phyloP scores from a whole-genome alignment of 2,329 filamentous ascomycete species.

The Epichloe elymi region DNA sequence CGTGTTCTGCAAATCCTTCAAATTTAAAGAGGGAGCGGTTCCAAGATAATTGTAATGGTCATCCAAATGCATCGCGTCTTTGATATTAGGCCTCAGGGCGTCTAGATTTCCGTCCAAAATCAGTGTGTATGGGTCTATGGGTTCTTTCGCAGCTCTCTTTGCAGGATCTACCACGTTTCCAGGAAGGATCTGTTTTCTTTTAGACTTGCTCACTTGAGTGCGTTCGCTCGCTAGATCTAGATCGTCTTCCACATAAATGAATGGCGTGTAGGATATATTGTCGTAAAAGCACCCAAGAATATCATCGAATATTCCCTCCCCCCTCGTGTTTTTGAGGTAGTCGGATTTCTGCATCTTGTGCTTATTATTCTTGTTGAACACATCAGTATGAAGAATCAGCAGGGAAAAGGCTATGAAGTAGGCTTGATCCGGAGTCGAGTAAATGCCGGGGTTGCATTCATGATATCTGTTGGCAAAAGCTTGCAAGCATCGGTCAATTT shows the following conservation, averaged over 20 bases:
- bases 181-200: slow-evolving; percentile 57
- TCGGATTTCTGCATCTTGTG: slow-evolving; percentile 95
- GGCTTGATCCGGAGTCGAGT: slow-evolving; percentile 80
- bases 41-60: slow-evolving; percentile 85
- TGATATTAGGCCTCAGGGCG: slow-evolving; percentile 67
- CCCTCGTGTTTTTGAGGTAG: slow-evolving; percentile 88
- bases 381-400: slow-evolving; percentile 89
- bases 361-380: slow-evolving; percentile 99
- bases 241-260: slow-evolving; percentile 94
- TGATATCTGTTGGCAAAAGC: slow-evolving; percentile 94
- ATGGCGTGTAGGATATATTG: slow-evolving; percentile 95
- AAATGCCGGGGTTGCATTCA: slow-evolving; percentile 96
- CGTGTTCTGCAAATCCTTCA: slow-evolving; percentile 69
- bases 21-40: slow-evolving; percentile 60
- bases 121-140: slow-evolving; percentile 86
- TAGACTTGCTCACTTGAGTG: slow-evolving; percentile 55
- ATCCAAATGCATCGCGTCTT: slow-evolving; percentile 83
- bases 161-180: slow-evolving; percentile 39
- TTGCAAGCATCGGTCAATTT: slow-evolving; percentile 89
- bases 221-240: slow-evolving; percentile 66
- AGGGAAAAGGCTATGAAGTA: slow-evolving; percentile 97
- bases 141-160: slow-evolving; percentile 59
- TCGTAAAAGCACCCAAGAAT: slow-evolving; percentile 95
- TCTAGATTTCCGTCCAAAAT: slow-evolving; percentile 87
- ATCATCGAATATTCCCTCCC: slow-evolving; percentile 81